Evolutionary conservation across 805 yeast species (phyloP), one percentile per base, ranked within the genome.

Genomic region (Suhomyces sp.): DNA sequence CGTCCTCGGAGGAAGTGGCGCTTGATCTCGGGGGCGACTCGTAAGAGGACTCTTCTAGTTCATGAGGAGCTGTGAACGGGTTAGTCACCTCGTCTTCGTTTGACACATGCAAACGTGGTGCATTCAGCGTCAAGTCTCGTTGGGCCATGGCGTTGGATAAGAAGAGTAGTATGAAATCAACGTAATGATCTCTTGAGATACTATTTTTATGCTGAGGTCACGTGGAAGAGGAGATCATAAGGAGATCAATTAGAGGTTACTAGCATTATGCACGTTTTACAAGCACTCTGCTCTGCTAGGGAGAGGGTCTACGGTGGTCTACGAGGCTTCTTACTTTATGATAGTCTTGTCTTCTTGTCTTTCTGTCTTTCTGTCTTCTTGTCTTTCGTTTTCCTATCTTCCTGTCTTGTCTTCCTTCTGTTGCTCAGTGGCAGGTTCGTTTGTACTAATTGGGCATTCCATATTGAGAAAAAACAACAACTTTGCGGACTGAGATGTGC

Each of bases 51-150:
- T 56, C 50, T 24, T 48, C 54, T 6, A 46, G 6, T 12, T 47
- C 57, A 29, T 50, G 44, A 2, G 55, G 53, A 1, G 55, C 54
- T 7, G 47, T 50, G 47, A 56, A 53, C 15, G 59, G 59, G 37
- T 53, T 56, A 37, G 46, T 45, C 43, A 35, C 45, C 19, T 44
- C 44, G 20, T 52, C 52, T 10, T 47, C 48, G 19, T 46, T 46
- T 9, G 40, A 29, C 40, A 20, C 33, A 44, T 47, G 48, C 20
- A 22, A 29, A 7, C 43, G 52, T 46, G 56, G 65, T 47, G 54
- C 63, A 54, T 71, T 71, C 51, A 53, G 63, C 6, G 75, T 71
- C 54, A 71, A 61, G 57, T 69, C 71, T 59, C 75, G 59, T 47
- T 65, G 69, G 24, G 59, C 56, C 59, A 56, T 56, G 20, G 7